Evolutionary conservation across 495 filamentous ascomycete species (phyloP).

Genomic region (Talaromyces proteolyticus): DNA sequence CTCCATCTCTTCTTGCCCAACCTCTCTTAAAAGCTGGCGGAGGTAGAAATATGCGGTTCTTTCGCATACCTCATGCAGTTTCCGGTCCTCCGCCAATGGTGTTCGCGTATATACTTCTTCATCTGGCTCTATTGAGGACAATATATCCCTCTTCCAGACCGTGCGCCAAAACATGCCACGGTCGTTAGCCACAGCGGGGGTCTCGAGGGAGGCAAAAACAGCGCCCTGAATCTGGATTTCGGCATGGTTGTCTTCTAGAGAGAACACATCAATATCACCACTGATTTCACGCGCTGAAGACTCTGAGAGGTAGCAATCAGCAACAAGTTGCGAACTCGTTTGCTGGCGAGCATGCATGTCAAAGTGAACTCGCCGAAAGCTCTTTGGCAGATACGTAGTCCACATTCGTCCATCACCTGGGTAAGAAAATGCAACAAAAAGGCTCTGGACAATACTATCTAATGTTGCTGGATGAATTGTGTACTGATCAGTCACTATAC

Average conservation of each 20-base stretch:
- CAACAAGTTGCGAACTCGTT: background rate
- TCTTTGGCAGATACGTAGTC: background rate
- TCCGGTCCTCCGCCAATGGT: background rate
- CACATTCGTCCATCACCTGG: conserved; percentile 25
- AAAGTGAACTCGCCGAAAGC: background rate
- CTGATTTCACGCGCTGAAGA: background rate
- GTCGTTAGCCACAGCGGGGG: background rate
- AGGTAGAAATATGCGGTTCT: background rate
- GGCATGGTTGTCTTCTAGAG: conserved; percentile 5
- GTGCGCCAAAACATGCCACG: background rate
- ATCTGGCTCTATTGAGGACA: background rate
- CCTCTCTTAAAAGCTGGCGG: background rate
- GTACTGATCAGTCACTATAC: background rate
- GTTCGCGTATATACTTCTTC: background rate
- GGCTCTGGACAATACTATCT: conserved; percentile 40
- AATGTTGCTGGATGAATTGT: conserved; percentile 40
- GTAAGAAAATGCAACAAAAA: conserved; percentile 31
- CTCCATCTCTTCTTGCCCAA: background rate
- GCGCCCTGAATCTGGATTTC: background rate
- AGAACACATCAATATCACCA: conserved; percentile 31
- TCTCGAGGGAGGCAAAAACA: background rate
- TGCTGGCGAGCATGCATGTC: background rate
- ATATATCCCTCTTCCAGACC: background rate
- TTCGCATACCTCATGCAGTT: background rate
- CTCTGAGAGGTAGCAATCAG: background rate